A percentile compares a stretch with the other conserved stretches of the same genome.
phyloP scores from a whole-genome alignment of 345 rosid species.

The Citrus glauca region DNA sequence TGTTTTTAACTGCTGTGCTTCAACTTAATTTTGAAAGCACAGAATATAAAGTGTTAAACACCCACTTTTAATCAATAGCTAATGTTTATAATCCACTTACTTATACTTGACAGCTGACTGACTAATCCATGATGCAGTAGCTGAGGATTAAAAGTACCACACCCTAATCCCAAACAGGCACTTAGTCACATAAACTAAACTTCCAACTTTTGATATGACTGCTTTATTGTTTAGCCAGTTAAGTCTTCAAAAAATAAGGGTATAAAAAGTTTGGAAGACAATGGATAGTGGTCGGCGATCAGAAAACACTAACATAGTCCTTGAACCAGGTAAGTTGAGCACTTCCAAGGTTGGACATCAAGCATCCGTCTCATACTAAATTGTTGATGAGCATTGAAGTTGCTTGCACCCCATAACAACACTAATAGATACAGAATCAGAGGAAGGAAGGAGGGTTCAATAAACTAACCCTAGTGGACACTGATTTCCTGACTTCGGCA shows the following conservation, averaged over 20 bases:
- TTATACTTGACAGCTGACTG: neutral
- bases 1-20: neutral
- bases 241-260: neutral
- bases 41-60: neutral
- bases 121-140: neutral
- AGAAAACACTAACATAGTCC: neutral
- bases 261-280: neutral
- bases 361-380: neutral
- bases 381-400: neutral
- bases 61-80: neutral
- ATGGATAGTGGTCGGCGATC: neutral
- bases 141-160: neutral
- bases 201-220: neutral
- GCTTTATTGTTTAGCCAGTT: neutral
- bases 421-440: neutral
- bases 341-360: neutral
- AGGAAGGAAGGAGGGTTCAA: constrained; percentile 8
- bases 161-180: neutral
- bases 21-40: neutral
- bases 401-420: neutral
- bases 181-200: neutral
- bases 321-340: neutral
- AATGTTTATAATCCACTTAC: neutral
- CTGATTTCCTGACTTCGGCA: constrained; percentile 74
- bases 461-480: constrained; percentile 68